These are phyloP conservation scores for Staphylotrichum longicolle DNA, from an alignment of 495 filamentous ascomycete species.

Conservation along the genomic window DNA sequence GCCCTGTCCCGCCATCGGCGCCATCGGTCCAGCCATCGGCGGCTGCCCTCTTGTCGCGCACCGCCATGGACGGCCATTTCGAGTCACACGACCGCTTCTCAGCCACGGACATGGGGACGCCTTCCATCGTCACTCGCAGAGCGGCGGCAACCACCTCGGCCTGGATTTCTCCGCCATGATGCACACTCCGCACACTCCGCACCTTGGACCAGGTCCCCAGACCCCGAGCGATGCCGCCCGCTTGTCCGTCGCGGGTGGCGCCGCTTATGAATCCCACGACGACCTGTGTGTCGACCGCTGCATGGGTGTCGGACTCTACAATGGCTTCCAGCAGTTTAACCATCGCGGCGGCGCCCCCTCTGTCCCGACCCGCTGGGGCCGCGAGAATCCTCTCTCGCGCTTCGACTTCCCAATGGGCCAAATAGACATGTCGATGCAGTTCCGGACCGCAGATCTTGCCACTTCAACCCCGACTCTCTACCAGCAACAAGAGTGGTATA, in stretches of 20 bases:
- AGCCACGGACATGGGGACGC: conserved; percentile 16
- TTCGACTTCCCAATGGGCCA: conserved; percentile 17
- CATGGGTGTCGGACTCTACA: conserved; percentile 36
- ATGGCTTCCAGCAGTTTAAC: conserved; percentile 34
- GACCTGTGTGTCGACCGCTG: conserved; percentile 44
- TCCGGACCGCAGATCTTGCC: conserved; percentile 9
- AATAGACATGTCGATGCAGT: conserved; percentile 17
- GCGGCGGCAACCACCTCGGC: conserved; percentile 18
- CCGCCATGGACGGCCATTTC: conserved; percentile 29
- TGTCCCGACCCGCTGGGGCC: conserved; percentile 24
- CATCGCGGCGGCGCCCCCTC: conserved; percentile 27
- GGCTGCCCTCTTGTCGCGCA: neutral
- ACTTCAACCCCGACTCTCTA: conserved; percentile 14
- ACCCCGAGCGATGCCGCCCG: conserved; percentile 10
- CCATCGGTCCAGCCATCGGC: neutral
- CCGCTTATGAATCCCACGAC: conserved; percentile 38
- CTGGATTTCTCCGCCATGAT: conserved; percentile 20
- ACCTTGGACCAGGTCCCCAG: conserved; percentile 4
- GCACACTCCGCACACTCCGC: conserved; percentile 3
- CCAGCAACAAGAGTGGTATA: conserved; percentile 21
- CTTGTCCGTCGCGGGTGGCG: conserved; percentile 8
- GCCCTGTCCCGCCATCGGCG: too few relatives aligned
- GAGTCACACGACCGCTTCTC: conserved; percentile 22
- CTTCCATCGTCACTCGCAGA: conserved; percentile 29
- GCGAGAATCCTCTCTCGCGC: conserved; percentile 9